These are phyloP conservation scores for Yamadazyma triangularis DNA, from an alignment of 1,139 yeast species.

Conservation along the genomic window DNA sequence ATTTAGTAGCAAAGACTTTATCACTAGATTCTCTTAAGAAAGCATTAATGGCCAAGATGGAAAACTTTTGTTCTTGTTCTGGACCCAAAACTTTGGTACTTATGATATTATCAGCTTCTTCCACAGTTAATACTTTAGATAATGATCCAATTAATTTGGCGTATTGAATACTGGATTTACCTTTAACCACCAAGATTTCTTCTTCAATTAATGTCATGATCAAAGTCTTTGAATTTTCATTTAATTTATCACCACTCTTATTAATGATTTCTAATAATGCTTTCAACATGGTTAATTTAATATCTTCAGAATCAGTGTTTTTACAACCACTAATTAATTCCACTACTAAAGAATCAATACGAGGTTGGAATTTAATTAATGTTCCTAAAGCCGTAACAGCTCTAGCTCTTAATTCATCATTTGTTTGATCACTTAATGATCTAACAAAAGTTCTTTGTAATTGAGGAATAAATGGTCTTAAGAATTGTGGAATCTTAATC, in stretches of 20 bases:
- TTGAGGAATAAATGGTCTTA: conserved; percentile 96
- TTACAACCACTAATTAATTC: conserved; percentile 79
- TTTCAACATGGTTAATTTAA: conserved; percentile 78
- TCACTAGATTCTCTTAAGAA: conserved; percentile 72
- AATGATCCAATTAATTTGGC: conserved; percentile 78
- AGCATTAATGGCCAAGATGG: conserved; percentile 71
- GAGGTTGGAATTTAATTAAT: conserved; percentile 82
- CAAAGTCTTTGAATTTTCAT: conserved; percentile 64
- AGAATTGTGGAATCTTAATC: conserved; percentile 79
- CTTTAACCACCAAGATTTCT: conserved; percentile 51
- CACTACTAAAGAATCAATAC: conserved; percentile 87
- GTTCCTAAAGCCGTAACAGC: conserved; percentile 93
- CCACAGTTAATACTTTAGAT: conserved; percentile 59
- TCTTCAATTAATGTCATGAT: conserved; percentile 76
- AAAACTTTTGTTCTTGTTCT: conserved; percentile 47
- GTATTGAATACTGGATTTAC: conserved; percentile 63
- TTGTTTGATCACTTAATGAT: conserved; percentile 73
- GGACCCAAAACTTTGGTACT: conserved; percentile 54
- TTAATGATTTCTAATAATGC: conserved; percentile 82
- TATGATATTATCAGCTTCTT: conserved; percentile 62
- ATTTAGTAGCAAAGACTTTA: conserved; percentile 52
- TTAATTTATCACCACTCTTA: conserved; percentile 74
- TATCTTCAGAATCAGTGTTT: conserved; percentile 53
- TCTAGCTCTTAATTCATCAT: conserved; percentile 68
- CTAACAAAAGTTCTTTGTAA: conserved; percentile 95